Evolutionary conservation across 257 asterid species (phyloP).

Genomic region (Craterostigma plantagineum): DNA sequence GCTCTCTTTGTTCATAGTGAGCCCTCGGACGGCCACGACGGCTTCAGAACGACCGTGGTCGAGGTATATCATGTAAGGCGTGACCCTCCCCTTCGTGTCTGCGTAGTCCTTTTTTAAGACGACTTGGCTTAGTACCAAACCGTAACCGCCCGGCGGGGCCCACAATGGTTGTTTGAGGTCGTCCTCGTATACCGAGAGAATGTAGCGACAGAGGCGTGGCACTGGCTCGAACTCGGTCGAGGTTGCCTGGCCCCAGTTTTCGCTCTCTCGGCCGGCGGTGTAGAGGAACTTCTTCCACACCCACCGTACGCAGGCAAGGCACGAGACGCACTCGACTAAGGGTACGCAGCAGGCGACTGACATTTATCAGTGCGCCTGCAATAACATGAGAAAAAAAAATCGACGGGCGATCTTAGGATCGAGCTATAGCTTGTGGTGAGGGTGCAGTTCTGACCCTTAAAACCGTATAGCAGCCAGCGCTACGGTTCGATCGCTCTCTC

Average conservation of each 20-base stretch:
- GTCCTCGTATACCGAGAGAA: slow-evolving; percentile 64
- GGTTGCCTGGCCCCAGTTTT: slow-evolving; percentile 83
- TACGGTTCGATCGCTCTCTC: no score
- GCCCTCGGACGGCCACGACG: slow-evolving; percentile 75
- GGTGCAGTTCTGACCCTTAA: no score
- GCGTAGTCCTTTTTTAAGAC: slow-evolving; percentile 33
- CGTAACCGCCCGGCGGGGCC: slow-evolving; percentile 88
- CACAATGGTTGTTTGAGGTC: slow-evolving; percentile 57
- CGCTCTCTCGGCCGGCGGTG: slow-evolving; percentile 88
- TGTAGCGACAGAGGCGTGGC: slow-evolving; percentile 60
- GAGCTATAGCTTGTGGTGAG: no score
- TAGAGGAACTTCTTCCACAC: slow-evolving; percentile 84
- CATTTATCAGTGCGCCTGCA: slow-evolving; percentile 61
- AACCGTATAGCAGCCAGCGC: no score
- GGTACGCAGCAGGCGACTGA: slow-evolving; percentile 88
- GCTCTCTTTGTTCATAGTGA: slow-evolving; percentile 64
- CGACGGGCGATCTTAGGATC: no score
- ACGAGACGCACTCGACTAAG: slow-evolving; percentile 79
- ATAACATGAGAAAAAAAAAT: background rate
- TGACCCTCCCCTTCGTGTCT: slow-evolving; percentile 39
- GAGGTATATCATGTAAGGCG: slow-evolving; percentile 78
- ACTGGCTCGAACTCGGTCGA: slow-evolving; percentile 71
- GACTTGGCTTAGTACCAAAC: slow-evolving; percentile 59
- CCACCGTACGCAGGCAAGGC: slow-evolving; percentile 90
- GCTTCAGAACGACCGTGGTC: slow-evolving; percentile 62